Conservation (phyloP, 495 filamentous ascomycete species). For the Hypomontagnella monticulosa region DNA sequence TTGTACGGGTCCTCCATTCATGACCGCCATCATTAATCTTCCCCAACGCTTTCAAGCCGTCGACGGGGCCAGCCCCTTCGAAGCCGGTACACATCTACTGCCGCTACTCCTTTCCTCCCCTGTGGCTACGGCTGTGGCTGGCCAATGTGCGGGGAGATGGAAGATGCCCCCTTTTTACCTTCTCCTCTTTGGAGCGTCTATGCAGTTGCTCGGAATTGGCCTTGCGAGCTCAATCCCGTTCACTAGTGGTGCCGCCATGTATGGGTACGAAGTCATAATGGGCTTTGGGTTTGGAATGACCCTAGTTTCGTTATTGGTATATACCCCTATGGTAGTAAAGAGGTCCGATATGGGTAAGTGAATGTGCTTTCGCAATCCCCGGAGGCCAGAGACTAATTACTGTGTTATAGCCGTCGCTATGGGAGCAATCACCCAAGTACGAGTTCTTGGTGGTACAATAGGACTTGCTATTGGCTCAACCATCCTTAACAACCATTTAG, state of each 20-base stretch:
- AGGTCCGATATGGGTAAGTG: conserved; percentile 55
- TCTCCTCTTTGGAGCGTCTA: conserved; percentile 51
- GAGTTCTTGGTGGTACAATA: conserved; percentile 62
- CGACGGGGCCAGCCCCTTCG: conserved; percentile 31
- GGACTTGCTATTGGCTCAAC: conserved; percentile 47
- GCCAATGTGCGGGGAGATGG: conserved; percentile 46
- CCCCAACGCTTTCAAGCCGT: conserved; percentile 46
- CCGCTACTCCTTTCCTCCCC: conserved; percentile 53
- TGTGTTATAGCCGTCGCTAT: conserved; percentile 51
- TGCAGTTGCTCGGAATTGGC: conserved; percentile 59
- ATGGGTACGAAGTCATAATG: conserved; percentile 58
- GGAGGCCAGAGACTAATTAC: neutral
- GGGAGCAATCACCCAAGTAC: conserved; percentile 57
- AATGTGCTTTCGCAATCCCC: neutral
- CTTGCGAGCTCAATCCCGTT: conserved; percentile 53
- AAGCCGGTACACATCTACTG: conserved; percentile 50
- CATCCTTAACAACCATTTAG: conserved; percentile 31
- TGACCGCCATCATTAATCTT: conserved; percentile 42
- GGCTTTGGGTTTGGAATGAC: conserved; percentile 58
- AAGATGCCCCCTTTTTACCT: conserved; percentile 57
- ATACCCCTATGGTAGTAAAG: conserved; percentile 53
- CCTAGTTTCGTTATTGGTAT: conserved; percentile 51
- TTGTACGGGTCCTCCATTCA: conserved; percentile 45
- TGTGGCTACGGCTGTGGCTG: conserved; percentile 50
- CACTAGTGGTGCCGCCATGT: conserved; percentile 46